Evolutionary conservation across 768 basidiomycete species (phyloP).

Genomic region (Pleurotus sapidus): DNA sequence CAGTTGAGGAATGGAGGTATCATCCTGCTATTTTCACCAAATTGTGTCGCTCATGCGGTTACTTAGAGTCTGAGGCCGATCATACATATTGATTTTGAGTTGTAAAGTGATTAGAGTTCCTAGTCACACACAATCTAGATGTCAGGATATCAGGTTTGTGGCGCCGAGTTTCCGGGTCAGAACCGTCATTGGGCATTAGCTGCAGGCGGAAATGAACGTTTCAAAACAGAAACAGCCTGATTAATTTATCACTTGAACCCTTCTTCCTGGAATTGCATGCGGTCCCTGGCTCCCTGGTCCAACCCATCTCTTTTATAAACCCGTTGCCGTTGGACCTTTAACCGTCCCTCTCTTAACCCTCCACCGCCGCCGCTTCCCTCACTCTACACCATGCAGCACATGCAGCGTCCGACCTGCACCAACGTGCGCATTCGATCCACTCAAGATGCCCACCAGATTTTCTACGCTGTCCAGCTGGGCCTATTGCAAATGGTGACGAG

Average conservation of each 20-base stretch:
- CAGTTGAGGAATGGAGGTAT: no score
- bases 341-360: background rate
- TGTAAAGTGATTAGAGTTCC: conserved; percentile 56
- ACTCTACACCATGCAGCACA: conserved; percentile 23
- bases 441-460: conserved; percentile 78
- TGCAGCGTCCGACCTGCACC: conserved; percentile 73
- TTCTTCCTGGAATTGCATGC: conserved; percentile 6
- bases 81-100: conserved; percentile 32
- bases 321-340: background rate
- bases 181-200: background rate
- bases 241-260: conserved; percentile 15
- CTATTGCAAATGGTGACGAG: conserved; percentile 71
- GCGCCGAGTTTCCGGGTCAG: conserved; percentile 11
- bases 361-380: conserved; percentile 5
- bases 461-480: conserved; percentile 65
- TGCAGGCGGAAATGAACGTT: conserved; percentile 12
- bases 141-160: conserved; percentile 8
- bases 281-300: conserved; percentile 6
- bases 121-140: conserved; percentile 34
- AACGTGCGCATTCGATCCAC: conserved; percentile 75
- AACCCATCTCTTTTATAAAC: conserved; percentile 7
- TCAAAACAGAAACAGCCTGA: conserved; percentile 17
- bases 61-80: conserved; percentile 11
- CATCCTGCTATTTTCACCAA: background rate
- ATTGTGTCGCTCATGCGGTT: conserved; percentile 1